phyloP scores from a whole-genome alignment of 164 flowering plant genomes.

The Malania oleifera region DNA sequence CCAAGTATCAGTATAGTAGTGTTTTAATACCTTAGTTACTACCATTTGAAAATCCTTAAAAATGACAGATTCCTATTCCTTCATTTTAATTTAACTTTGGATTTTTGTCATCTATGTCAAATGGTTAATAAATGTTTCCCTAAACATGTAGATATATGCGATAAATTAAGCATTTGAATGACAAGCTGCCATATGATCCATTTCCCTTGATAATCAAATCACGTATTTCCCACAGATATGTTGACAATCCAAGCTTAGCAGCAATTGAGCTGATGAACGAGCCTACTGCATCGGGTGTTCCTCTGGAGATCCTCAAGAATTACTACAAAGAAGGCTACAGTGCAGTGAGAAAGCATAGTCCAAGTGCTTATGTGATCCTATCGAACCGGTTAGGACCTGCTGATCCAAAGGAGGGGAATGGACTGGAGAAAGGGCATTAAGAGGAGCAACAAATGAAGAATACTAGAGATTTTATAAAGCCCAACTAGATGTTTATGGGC shows the following conservation, averaged over 20 bases:
- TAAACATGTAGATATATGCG: no score
- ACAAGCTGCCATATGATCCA: no score
- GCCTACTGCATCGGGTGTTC: not conserved
- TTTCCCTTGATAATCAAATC: no score
- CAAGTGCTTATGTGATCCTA: not conserved
- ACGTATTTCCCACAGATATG: not conserved
- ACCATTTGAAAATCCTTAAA: not conserved
- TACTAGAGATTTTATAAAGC: constrained; percentile 22
- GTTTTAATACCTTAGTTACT: not conserved
- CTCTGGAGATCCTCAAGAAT: not conserved
- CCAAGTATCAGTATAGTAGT: not conserved
- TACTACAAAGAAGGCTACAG: not conserved
- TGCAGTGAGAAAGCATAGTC: not conserved
- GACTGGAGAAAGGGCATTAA: constrained; percentile 10
- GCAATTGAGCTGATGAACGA: not conserved
- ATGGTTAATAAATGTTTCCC: no score
- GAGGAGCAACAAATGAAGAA: constrained; percentile 16
- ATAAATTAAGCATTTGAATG: no score
- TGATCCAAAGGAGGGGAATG: constrained; percentile 33
- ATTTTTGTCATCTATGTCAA: no score
- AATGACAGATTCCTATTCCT: not conserved
- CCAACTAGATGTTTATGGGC: constrained; percentile 17
- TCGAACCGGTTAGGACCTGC: no score
- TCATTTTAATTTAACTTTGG: no score
- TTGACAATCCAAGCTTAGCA: not conserved